Evolutionary conservation across 2,329 filamentous ascomycete genomes (phyloP).

Genomic region (Nemania sp.): DNA sequence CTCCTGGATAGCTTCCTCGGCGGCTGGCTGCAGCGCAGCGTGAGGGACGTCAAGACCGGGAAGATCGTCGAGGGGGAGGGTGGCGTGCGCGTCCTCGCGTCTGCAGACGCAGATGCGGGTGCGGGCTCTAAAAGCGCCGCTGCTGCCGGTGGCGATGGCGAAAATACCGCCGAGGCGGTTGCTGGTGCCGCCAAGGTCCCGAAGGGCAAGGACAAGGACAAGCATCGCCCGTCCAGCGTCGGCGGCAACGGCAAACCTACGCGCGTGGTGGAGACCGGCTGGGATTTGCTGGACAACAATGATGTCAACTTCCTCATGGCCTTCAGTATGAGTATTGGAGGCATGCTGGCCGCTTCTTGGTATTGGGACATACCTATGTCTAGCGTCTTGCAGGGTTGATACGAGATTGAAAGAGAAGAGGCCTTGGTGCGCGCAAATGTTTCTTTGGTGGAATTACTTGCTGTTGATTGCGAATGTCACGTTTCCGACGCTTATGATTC

Average conservation of each 20-base stretch:
- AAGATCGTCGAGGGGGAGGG: slow-evolving; percentile 89
- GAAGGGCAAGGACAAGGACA: slow-evolving; percentile 55
- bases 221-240: slow-evolving; percentile 56
- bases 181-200: slow-evolving; percentile 46
- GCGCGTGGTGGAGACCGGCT: slow-evolving; percentile 65
- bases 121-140: slow-evolving; percentile 30
- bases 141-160: slow-evolving; percentile 50
- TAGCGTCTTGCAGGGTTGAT: slow-evolving; percentile 43
- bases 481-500: neutral
- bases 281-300: slow-evolving; percentile 88
- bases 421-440: too few species aligned
- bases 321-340: slow-evolving; percentile 73
- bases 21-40: slow-evolving; percentile 80
- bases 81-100: slow-evolving; percentile 62
- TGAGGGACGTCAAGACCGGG: slow-evolving; percentile 79
- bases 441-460: too few species aligned
- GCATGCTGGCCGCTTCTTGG: slow-evolving; percentile 68
- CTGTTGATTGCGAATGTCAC: neutral
- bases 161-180: slow-evolving; percentile 47
- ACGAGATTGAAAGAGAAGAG: neutral
- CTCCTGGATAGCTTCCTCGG: slow-evolving; percentile 87
- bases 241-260: slow-evolving; percentile 62
- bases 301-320: slow-evolving; percentile 95
- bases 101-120: slow-evolving; percentile 38
- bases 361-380: slow-evolving; percentile 60